Conservation (phyloP, 768 basidiomycete species). For the Clitopilus passeckerianus region DNA sequence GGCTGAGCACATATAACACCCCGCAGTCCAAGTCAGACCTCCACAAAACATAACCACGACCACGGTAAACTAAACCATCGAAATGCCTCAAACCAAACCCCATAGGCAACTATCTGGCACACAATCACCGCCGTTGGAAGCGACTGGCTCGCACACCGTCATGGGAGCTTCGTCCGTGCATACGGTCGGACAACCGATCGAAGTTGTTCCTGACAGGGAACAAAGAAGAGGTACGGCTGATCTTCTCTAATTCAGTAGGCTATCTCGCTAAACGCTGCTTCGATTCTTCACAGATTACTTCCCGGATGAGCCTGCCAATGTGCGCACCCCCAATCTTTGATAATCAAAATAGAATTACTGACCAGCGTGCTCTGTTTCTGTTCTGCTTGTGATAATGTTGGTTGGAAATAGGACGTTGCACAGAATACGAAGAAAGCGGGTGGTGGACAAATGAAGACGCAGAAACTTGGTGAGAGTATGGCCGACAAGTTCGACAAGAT, state of each 20-base stretch:
- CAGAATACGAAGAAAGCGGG: background rate
- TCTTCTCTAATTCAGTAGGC: background rate
- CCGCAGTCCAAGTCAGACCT: background rate
- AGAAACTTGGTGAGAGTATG: conserved; percentile 9
- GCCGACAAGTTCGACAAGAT: conserved; percentile 8
- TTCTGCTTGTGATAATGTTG: too few relatives aligned
- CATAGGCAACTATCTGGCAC: conserved; percentile 24
- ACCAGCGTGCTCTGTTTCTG: background rate
- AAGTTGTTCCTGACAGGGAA: conserved; percentile 29
- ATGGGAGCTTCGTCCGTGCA: conserved; percentile 43
- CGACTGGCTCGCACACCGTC: conserved; percentile 31
- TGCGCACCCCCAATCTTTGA: background rate
- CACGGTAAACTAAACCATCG: background rate
- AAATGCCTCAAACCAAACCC: background rate
- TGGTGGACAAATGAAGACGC: background rate
- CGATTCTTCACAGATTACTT: conserved; percentile 6
- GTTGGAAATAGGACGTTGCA: background rate
- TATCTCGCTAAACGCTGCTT: background rate
- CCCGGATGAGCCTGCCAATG: background rate
- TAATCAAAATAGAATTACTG: background rate
- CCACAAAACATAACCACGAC: background rate
- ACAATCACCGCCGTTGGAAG: conserved; percentile 44
- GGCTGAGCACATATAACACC: background rate
- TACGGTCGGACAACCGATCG: conserved; percentile 22
- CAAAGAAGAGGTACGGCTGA: conserved; percentile 35